Base-by-base conservation (phyloP, 1,284 basidiomycete species). In the Cryptococcus sp. region DNA sequence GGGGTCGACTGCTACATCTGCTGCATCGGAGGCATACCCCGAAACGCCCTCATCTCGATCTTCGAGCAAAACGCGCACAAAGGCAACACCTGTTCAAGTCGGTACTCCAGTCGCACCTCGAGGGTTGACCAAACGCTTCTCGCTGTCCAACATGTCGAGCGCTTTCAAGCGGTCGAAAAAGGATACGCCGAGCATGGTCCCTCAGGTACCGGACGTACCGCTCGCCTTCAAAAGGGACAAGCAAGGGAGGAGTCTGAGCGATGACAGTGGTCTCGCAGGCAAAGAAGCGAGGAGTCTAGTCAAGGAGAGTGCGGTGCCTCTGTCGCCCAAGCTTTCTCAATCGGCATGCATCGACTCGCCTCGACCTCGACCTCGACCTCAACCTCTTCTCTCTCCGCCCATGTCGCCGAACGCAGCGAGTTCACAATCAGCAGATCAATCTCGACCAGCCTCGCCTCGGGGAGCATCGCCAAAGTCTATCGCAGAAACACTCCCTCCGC, bases 71-170 rank as follows among this genome's bases (percentile, higher is more conserved):
- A 25, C 18, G 14, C 31, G 28, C 5, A 21, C 16, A 22, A 40
- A 47, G 19, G 26, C 4, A n/a, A 18, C n/a, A n/a, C 16, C 19
- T 19, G 18, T 11, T 18, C 16, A 9, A 14, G 10, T 24, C 4
- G 24, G 32, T 14, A 31, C 18, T 18, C 18, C 22, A 6, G 18
- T 22, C 18, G 35, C 34, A 22, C 33, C 42, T 18, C 33, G 53
- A 3, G 47, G 54, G 11, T 38, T 63, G 37, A 58, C 47, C 21
- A 66, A 66, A 45, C 45, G 60, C 11, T 66, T 66, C 51, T 60
- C 58, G 1, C 40, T 66, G 38, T 56, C 55, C 32, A 66, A 66
- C 49, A 62, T 66, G 58, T 51, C 52, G 19, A 48, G 52, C 23
- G 60, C 62, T 5, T 66, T 66, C 56, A 63, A 60, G 45, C 50